These are phyloP conservation scores for Mycena chlorophos DNA, from an alignment of 768 basidiomycete species.

Conservation along the genomic window DNA sequence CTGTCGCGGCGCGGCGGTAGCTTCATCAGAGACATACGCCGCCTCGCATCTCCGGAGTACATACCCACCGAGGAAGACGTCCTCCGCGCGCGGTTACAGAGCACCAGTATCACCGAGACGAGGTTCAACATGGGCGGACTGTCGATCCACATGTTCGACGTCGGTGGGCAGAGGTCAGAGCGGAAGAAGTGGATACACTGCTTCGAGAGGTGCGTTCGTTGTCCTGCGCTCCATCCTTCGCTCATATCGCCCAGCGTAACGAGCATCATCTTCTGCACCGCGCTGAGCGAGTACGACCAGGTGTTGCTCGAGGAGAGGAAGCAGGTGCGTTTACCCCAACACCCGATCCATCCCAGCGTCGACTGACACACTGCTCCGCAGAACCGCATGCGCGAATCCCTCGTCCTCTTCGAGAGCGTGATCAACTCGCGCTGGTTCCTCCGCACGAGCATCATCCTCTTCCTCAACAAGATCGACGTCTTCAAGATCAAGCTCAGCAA, in stretches of 20 bases:
- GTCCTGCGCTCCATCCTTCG: slow-evolving; percentile 30
- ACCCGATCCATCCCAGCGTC: neutral
- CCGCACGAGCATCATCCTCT: slow-evolving; percentile 87
- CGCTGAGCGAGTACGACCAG: slow-evolving; percentile 62
- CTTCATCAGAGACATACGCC: slow-evolving; percentile 83
- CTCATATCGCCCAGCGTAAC: slow-evolving; percentile 39
- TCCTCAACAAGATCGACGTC: slow-evolving; percentile 92
- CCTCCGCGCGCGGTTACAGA: slow-evolving; percentile 56
- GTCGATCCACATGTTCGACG: neutral
- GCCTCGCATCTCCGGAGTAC: slow-evolving; percentile 82
- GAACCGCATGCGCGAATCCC: slow-evolving; percentile 93
- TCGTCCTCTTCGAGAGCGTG: slow-evolving; percentile 88
- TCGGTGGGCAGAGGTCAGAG: neutral
- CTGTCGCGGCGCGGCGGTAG: no score
- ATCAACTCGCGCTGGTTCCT: slow-evolving; percentile 94
- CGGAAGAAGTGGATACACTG: neutral
- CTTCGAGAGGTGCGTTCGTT: slow-evolving; percentile 28
- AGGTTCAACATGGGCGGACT: neutral
- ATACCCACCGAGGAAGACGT: slow-evolving; percentile 86
- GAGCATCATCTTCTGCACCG: slow-evolving; percentile 66
- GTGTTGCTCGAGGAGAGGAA: slow-evolving; percentile 53
- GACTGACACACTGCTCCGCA: slow-evolving; percentile 42
- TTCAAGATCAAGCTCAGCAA: slow-evolving; percentile 85
- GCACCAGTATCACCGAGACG: neutral
- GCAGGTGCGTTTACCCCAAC: slow-evolving; percentile 37